Evolutionary conservation across 768 basidiomycete species (phyloP), one percentile per base, ranked within the genome.

Genomic region (Macrolepiota dolichaula): DNA sequence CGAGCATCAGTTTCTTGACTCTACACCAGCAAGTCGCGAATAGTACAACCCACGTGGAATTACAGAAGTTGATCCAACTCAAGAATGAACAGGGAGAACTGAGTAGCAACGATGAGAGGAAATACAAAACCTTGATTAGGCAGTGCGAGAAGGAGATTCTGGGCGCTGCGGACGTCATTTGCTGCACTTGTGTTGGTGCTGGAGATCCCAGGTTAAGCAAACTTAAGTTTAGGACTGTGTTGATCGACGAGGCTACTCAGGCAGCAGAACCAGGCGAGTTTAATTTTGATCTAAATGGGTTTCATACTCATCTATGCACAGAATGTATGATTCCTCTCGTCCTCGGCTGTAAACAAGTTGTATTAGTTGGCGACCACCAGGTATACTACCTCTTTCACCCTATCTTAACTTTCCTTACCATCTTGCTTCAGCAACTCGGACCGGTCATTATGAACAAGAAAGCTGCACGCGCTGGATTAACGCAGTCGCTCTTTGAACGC

Each of bases 371-470:
- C 56, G 96, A 98, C 76, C 92, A 97, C 73, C 93, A 81, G 72
- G 79, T 79, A 67, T 24, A 64, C 59, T 51, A 19, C 47, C 24
- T 47, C 4, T 49, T 32, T 29, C 2, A 37, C 32, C 5, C 50
- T 29, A 25, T n/a, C 13, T 36, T 49, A 29, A 62, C 59, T 2
- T 56, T 40, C 3, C 56, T 63, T 22, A 64, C 42, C 35, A 25
- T 15, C 37, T 55, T 36, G 71, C n/a, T 58, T n/a, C 35, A 91
- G 79, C 97, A 98, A 82, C 88, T 98, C 53, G 97, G 97, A 0
- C 97, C 97, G 6, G 97, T 98, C 68, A 98, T 99, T 72, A 98
- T 99, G 97, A 99, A 98, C 85, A 99, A 99, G 85, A 98, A 99
- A 71, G 97, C 97, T 0, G 96, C 97, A 1, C 92, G 95, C n/a